These are phyloP conservation scores for Aspergillus nidulans DNA, from an alignment of 495 filamentous ascomycete species.

Conservation along the genomic window DNA sequence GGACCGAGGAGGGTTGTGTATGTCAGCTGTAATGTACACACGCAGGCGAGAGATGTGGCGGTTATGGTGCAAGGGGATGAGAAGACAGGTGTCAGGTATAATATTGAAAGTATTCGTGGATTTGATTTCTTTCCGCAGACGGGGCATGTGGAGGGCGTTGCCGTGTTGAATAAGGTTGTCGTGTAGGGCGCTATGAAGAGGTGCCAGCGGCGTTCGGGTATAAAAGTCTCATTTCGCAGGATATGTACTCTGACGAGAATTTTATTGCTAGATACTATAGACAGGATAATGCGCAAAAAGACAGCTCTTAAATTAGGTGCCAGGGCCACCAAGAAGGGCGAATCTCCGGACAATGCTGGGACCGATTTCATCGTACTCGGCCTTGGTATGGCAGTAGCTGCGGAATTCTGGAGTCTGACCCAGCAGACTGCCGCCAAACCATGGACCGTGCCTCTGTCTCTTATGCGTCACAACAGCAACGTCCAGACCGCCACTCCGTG, in stretches of 20 bases:
- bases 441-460: slow-evolving; percentile 91
- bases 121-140: slow-evolving; percentile 99
- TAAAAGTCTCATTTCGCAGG: neutral
- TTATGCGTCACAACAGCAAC: slow-evolving; percentile 96
- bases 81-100: slow-evolving; percentile 57
- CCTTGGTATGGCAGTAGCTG: slow-evolving; percentile 98
- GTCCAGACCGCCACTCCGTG: slow-evolving; percentile 76
- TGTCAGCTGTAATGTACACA: slow-evolving; percentile 96
- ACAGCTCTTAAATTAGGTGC: slow-evolving; percentile 39
- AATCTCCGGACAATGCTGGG: slow-evolving; percentile 95
- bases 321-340: slow-evolving; percentile 88
- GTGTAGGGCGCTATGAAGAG: neutral
- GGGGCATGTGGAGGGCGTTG: slow-evolving; percentile 92
- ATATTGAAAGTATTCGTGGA: slow-evolving; percentile 85
- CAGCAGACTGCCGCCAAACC: slow-evolving; percentile 95
- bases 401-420: slow-evolving; percentile 98
- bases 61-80: slow-evolving; percentile 65
- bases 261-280: slow-evolving; percentile 21
- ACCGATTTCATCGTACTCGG: slow-evolving; percentile 89
- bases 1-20: slow-evolving; percentile 79
- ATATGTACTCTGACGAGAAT: slow-evolving; percentile 3
- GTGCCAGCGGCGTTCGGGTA: neutral
- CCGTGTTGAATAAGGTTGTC: slow-evolving; percentile 55
- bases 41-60: slow-evolving; percentile 89
- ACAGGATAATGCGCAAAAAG: slow-evolving; percentile 16